A percentile compares a stretch with the other conserved stretches of the same genome.
Conservation (phyloP, 2,329 filamentous ascomycete species). For the Fusarium protoensiforme region DNA sequence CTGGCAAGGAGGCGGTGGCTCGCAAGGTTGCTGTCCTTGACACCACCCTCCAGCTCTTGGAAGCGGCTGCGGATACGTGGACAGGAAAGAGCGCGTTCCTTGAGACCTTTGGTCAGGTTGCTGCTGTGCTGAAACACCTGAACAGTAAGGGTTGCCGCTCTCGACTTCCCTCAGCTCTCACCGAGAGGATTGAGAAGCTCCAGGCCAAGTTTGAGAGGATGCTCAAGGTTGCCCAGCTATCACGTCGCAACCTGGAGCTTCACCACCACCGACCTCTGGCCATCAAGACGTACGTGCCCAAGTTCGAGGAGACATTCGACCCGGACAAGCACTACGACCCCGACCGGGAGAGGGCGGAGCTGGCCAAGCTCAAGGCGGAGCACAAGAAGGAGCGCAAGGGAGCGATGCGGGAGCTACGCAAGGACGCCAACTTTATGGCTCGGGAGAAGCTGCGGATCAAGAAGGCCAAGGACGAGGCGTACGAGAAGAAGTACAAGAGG, state of each 20-base stretch:
- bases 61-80: constrained; percentile 79
- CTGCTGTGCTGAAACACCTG: constrained; percentile 70
- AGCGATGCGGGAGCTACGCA: constrained; percentile 90
- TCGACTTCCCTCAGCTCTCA: constrained; percentile 60
- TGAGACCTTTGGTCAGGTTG: constrained; percentile 79
- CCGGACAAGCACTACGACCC: constrained; percentile 98
- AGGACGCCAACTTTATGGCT: constrained; percentile 94
- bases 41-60: constrained; percentile 73
- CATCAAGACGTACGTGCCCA: constrained; percentile 89
- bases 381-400: constrained; percentile 97
- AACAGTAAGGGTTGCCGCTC: constrained; percentile 60
- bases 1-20: constrained; percentile 46
- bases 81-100: constrained; percentile 76
- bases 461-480: constrained; percentile 91
- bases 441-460: constrained; percentile 91
- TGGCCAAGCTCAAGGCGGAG: constrained; percentile 86
- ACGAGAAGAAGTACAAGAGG: constrained; percentile 95
- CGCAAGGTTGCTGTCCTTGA: constrained; percentile 69
- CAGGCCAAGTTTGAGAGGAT: constrained; percentile 62
- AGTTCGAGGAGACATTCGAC: constrained; percentile 96
- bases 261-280: constrained; percentile 90
- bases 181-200: constrained; percentile 55
- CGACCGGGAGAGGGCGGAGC: constrained; percentile 87
- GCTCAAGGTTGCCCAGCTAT: constrained; percentile 70
- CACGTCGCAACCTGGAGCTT: constrained; percentile 83